Base-by-base conservation (phyloP, 768 basidiomycete genomes). In the Boletus barrowsii region DNA sequence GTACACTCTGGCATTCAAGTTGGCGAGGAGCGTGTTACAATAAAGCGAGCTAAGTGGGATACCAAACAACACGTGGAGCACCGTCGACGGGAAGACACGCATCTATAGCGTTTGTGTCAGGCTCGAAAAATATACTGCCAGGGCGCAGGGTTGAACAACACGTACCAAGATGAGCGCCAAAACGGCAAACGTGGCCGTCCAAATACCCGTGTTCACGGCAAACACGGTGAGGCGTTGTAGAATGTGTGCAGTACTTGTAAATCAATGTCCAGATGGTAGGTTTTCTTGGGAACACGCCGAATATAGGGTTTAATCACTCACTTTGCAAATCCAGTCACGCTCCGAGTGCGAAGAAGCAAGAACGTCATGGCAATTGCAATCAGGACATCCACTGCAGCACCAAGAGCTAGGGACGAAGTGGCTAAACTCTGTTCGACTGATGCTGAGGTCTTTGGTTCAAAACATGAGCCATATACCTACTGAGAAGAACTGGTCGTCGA, bases 131-230 rank as follows among this genome's bases (percentile, higher is more conserved):
- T 22, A 32, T 26, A 9, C 26, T 26, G 26, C 6, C 26, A 33
- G 6, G 33, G 24, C 17, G 14, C 22, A 7, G 2, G 5, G 10
- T 29, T 35, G 15, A 6, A 37, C 7, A 26, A 3, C 4, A 62
- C 61, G 20, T n/a, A 62, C 61, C 11, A 61, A 24, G 20, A 57
- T 42, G 10, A 41, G 0, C 3, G 32, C 1, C 15, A 57, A 10
- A 9, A 52, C 9, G 5, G 75, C 69, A 6, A 63, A 68, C 0
- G 78, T 76, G 54, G 84, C 83, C 15, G 81, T 74, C 14, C 77
- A 79, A 17, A 83, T 74, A 1, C 80, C 73, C 0, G 42, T 56
- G 5, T 62, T 62, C 20, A 65, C 54, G 0, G 56, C 40, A 15
- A 65, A 62, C 9, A 65, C 18, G 3, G 40, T 39, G 20, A 65